These are phyloP conservation scores for Rhizopogon salebrosus DNA, from an alignment of 768 basidiomycete species.

Conservation along the genomic window DNA sequence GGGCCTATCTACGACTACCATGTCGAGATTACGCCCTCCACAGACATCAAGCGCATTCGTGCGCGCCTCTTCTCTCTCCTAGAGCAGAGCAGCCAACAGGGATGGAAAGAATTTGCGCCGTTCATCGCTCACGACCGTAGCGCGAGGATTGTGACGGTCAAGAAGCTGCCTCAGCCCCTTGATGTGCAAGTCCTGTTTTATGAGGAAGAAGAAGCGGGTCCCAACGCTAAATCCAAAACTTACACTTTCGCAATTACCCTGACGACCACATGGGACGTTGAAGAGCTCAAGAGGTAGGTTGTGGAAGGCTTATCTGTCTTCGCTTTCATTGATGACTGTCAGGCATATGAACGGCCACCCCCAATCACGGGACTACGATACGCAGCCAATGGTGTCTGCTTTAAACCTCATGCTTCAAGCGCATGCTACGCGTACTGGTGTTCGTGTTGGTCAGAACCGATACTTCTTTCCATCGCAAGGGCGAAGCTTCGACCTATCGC, in stretches of 20 bases:
- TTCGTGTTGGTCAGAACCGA: conserved; percentile 45
- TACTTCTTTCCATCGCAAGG: conserved; percentile 41
- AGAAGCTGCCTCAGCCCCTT: conserved; percentile 33
- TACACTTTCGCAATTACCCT: conserved; percentile 35
- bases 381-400: conserved; percentile 38
- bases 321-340: conserved; percentile 1
- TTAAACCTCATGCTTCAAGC: conserved; percentile 44
- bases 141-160: conserved; percentile 37
- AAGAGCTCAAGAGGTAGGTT: conserved; percentile 30
- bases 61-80: conserved; percentile 39
- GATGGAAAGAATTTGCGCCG: conserved; percentile 31
- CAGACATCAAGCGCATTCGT: conserved; percentile 32
- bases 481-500: conserved; percentile 23
- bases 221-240: conserved; percentile 23
- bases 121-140: conserved; percentile 37
- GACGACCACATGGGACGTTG: conserved; percentile 24
- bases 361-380: conserved; percentile 34
- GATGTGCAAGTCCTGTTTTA: conserved; percentile 27
- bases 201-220: conserved; percentile 35
- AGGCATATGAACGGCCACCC: conserved; percentile 38
- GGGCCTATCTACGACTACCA: conserved; percentile 41
- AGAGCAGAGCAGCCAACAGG: conserved; percentile 29
- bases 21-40: conserved; percentile 31
- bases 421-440: conserved; percentile 37
- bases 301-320: not conserved